A percentile compares a stretch with the other conserved stretches of the same genome.
phyloP scores from a whole-genome alignment of 306 rosid genomes.

The Prunus campanulata region DNA sequence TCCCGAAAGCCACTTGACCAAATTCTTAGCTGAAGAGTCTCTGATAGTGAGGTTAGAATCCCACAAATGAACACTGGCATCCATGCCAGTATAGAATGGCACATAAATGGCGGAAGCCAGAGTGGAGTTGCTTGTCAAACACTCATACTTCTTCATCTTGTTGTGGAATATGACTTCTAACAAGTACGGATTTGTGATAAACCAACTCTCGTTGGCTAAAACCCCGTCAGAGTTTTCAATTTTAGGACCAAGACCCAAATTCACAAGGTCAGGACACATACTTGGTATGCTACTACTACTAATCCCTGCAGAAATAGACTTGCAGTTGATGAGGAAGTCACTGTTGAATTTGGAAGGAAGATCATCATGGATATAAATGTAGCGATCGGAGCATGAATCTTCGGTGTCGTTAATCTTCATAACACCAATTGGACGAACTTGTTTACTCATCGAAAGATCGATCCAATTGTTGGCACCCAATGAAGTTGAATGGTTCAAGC shows the following conservation, averaged over 20 bases:
- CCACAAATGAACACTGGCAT: constrained; percentile 68
- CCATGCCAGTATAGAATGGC: constrained; percentile 85
- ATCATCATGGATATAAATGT: constrained; percentile 49
- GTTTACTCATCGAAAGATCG: constrained; percentile 10
- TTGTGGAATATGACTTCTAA: constrained; percentile 77
- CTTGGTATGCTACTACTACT: background rate
- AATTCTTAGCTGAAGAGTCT: constrained; percentile 57
- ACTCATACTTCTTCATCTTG: constrained; percentile 57
- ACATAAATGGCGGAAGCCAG: constrained; percentile 73
- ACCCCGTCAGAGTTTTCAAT: constrained; percentile 29
- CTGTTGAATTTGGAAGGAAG: constrained; percentile 67
- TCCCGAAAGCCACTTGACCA: constrained; percentile 40
- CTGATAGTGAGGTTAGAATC: constrained; percentile 45
- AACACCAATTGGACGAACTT: background rate
- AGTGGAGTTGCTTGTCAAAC: constrained; percentile 66
- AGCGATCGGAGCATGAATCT: constrained; percentile 61
- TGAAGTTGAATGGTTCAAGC: background rate
- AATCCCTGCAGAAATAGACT: constrained; percentile 55
- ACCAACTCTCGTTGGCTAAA: constrained; percentile 52
- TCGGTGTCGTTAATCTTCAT: background rate
- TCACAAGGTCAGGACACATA: constrained; percentile 70
- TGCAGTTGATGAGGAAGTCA: constrained; percentile 51
- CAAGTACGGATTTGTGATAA: constrained; percentile 63
- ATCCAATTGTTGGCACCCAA: constrained; percentile 14
- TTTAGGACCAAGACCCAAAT: constrained; percentile 66